These are phyloP conservation scores for Podospora appendiculata DNA, from an alignment of 495 filamentous ascomycete species.

Conservation along the genomic window DNA sequence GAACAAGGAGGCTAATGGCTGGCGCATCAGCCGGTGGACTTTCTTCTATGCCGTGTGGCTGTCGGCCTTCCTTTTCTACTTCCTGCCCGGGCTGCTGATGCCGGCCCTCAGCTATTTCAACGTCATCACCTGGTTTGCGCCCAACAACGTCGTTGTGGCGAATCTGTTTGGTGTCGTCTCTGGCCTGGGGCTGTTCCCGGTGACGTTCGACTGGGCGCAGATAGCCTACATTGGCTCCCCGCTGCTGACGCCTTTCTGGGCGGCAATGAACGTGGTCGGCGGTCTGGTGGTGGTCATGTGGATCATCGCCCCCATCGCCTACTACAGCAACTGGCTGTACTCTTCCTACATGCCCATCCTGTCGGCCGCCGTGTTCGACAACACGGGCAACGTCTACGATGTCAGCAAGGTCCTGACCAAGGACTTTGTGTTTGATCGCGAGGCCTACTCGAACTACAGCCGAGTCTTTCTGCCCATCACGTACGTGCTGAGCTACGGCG, in stretches of 20 bases:
- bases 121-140: conserved; percentile 86
- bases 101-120: conserved; percentile 86
- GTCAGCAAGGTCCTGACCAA: conserved; percentile 65
- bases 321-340: conserved; percentile 71
- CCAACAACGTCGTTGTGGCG: conserved; percentile 65
- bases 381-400: conserved; percentile 68
- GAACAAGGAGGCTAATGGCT: conserved; percentile 75
- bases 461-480: conserved; percentile 76
- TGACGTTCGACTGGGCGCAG: conserved; percentile 94
- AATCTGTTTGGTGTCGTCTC: conserved; percentile 82
- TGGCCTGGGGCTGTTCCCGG: conserved; percentile 73
- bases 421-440: conserved; percentile 63
- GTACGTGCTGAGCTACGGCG: conserved; percentile 71
- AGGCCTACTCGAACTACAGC: conserved; percentile 67
- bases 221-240: conserved; percentile 87
- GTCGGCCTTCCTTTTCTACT: conserved; percentile 67
- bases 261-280: conserved; percentile 78
- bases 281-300: conserved; percentile 85
- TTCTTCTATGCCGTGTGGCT: conserved; percentile 73
- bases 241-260: conserved; percentile 84
- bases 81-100: conserved; percentile 76
- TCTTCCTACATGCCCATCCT: conserved; percentile 77
- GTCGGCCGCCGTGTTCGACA: conserved; percentile 71
- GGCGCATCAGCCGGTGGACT: conserved; percentile 70
- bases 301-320: conserved; percentile 74